phyloP scores from a whole-genome alignment of 495 filamentous ascomycete genomes.

The Bryoglossum gracile region DNA sequence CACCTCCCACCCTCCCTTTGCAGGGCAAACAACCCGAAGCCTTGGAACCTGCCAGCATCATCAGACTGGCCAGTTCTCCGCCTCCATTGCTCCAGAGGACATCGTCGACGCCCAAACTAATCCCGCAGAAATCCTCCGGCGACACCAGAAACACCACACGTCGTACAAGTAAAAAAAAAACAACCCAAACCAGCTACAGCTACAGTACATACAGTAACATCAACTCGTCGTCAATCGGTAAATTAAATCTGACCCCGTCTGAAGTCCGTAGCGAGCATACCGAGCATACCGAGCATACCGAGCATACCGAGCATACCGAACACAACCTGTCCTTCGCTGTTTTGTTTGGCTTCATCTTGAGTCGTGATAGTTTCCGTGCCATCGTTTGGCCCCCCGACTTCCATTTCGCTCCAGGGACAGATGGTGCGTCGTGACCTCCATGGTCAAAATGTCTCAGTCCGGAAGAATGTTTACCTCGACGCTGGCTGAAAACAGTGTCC shows the following conservation, averaged over 20 bases:
- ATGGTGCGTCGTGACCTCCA: not conserved
- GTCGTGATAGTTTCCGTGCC: not conserved
- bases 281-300: too few relatives aligned
- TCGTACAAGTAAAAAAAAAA: not conserved
- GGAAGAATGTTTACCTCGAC: constrained; percentile 1
- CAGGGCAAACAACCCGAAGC: constrained; percentile 16
- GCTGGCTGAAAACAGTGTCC: not conserved
- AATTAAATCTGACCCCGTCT: too few relatives aligned
- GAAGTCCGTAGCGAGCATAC: too few relatives aligned
- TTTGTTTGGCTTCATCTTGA: not conserved
- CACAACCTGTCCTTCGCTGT: too few relatives aligned
- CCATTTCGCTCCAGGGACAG: not conserved
- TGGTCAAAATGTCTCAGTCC: constrained; percentile 8
- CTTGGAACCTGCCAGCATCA: constrained; percentile 11
- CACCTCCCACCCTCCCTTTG: constrained; percentile 5
- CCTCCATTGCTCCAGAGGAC: not conserved
- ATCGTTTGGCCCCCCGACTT: not conserved
- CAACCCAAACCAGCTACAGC: not conserved
- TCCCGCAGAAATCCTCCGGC: too few relatives aligned
- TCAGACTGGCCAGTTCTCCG: not conserved
- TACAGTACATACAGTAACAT: not conserved
- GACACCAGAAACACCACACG: not conserved
- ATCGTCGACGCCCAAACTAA: not conserved
- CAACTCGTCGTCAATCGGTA: not conserved
- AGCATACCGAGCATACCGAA: too few relatives aligned